phyloP scores from a whole-genome alignment of 768 basidiomycete species.

The Termitomyces sp. region DNA sequence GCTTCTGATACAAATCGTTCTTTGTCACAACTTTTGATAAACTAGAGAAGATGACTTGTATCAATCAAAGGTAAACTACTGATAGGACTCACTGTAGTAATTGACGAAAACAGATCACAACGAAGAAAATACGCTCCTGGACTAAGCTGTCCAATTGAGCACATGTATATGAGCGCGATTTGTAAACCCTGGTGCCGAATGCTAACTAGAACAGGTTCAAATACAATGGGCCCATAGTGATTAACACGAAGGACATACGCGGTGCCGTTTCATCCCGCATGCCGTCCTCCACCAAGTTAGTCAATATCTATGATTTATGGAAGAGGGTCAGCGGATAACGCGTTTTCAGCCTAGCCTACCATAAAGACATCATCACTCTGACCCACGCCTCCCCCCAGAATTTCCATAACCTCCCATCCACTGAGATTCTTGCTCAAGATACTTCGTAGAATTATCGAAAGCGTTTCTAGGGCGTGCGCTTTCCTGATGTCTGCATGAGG shows the following conservation, averaged over 20 bases:
- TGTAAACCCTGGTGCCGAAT: constrained; percentile 55
- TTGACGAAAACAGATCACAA: constrained; percentile 54
- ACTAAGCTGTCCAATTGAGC: constrained; percentile 60
- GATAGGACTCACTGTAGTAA: constrained; percentile 39
- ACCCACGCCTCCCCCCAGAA: constrained; percentile 58
- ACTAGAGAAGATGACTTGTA: constrained; percentile 28
- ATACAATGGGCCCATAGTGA: background rate
- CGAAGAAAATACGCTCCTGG: constrained; percentile 71
- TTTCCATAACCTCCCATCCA: constrained; percentile 74
- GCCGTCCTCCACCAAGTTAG: constrained; percentile 41
- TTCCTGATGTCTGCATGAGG: constrained; percentile 33
- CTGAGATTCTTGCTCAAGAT: constrained; percentile 55
- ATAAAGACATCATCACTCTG: constrained; percentile 59
- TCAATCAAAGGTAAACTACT: background rate
- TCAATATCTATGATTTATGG: constrained; percentile 39
- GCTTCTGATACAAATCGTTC: constrained; percentile 59
- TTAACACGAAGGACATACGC: constrained; percentile 28
- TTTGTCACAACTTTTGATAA: constrained; percentile 54
- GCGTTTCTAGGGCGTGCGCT: constrained; percentile 48
- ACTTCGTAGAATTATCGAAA: constrained; percentile 43
- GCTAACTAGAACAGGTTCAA: constrained; percentile 29
- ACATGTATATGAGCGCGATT: constrained; percentile 54
- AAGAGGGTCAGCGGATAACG: background rate
- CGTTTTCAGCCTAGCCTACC: constrained; percentile 23
- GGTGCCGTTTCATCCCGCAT: constrained; percentile 44